These are phyloP conservation scores for Phytophthora crassamura DNA, from an alignment of 352 stramenopile genomes.

Conservation along the genomic window DNA sequence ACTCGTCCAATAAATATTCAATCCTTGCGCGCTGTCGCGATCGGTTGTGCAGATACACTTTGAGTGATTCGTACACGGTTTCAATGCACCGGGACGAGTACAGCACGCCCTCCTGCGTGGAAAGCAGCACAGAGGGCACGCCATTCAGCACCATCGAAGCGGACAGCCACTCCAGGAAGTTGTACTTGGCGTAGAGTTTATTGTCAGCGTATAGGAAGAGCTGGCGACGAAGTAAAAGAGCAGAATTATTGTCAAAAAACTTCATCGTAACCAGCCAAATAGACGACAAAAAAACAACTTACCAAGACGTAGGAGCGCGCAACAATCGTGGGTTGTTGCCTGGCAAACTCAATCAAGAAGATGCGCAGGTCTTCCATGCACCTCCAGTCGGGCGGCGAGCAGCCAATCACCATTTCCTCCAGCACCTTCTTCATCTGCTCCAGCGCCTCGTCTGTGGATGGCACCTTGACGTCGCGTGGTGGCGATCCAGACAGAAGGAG, in stretches of 20 bases:
- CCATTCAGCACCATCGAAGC: conserved; percentile 85
- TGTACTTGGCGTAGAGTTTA: conserved; percentile 86
- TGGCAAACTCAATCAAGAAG: conserved; percentile 80
- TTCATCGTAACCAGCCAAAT: neutral
- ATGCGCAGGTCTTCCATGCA: conserved; percentile 85
- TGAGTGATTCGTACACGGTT: conserved; percentile 86
- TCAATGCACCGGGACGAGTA: conserved; percentile 81
- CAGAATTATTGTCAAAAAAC: conserved; percentile 6
- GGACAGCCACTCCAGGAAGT: conserved; percentile 88
- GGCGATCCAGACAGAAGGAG: conserved; percentile 74
- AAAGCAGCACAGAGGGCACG: conserved; percentile 82
- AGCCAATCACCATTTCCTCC: conserved; percentile 61
- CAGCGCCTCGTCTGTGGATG: conserved; percentile 57
- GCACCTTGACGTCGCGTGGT: conserved; percentile 75
- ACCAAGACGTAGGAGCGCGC: conserved; percentile 85
- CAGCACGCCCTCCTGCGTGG: conserved; percentile 83
- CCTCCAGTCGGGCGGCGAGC: conserved; percentile 65
- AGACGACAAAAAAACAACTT: conserved; percentile 26
- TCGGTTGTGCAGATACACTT: conserved; percentile 81
- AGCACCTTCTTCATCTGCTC: conserved; percentile 61
- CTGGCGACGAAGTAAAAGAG: conserved; percentile 34
- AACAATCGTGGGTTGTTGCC: conserved; percentile 72
- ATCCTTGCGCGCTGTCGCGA: conserved; percentile 83
- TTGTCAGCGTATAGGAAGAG: conserved; percentile 87
- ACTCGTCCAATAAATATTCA: conserved; percentile 85